These are phyloP conservation scores for Abrus precatorius DNA, from an alignment of 306 rosid species.

Conservation along the genomic window DNA sequence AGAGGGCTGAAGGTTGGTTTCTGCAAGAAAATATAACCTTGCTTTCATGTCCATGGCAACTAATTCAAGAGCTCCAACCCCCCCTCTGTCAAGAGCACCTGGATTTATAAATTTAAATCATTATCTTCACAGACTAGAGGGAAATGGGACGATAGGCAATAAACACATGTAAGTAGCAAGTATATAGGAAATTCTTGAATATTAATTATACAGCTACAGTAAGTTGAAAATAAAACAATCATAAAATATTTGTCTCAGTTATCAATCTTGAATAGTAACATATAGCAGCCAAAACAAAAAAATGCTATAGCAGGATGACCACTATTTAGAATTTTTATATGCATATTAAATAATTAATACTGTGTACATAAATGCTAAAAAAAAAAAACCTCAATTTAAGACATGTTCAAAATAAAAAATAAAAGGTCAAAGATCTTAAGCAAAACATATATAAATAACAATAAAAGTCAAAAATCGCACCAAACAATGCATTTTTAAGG, in stretches of 20 bases:
- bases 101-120: constrained; percentile 43
- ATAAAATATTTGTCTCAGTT: neutral
- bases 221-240: constrained; percentile 19
- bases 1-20: constrained; percentile 8
- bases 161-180: constrained; percentile 4
- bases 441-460: too few species aligned
- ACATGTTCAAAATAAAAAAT: too few species aligned
- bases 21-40: constrained; percentile 62
- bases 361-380: too few species aligned
- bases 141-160: neutral
- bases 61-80: constrained; percentile 99
- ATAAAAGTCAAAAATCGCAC: too few species aligned
- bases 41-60: constrained; percentile 99
- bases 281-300: too few species aligned
- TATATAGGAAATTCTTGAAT: constrained; percentile 18
- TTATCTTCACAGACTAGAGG: constrained; percentile 23
- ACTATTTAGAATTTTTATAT: too few species aligned
- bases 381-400: too few species aligned
- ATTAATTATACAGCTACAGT: neutral
- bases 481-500: too few species aligned
- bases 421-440: too few species aligned
- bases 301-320: too few species aligned
- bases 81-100: constrained; percentile 96
- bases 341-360: too few species aligned
- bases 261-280: too few species aligned